Percentiles rank a stretch among this genome's conserved stretches.
Evolutionary conservation across 1,284 basidiomycete genomes (phyloP).

Genomic region (Ceratobasidium theobromae): DNA sequence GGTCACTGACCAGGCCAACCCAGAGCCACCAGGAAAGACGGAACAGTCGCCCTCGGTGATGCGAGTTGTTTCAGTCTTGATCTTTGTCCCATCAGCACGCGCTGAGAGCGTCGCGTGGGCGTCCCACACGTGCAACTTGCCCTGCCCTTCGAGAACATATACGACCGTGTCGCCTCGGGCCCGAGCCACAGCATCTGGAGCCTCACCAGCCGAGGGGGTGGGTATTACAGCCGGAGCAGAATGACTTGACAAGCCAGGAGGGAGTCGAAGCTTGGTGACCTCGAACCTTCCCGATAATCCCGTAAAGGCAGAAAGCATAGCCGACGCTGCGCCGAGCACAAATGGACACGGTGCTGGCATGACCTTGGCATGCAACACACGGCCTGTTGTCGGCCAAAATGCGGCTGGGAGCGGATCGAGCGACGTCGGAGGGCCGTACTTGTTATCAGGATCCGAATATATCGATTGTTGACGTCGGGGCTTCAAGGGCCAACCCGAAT

Average conservation of each 20-base stretch:
- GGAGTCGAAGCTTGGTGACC: conserved; percentile 3
- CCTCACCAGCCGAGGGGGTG: background rate
- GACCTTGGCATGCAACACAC: conserved; percentile 18
- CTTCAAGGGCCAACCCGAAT: conserved; percentile 18
- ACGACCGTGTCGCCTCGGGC: conserved; percentile 10
- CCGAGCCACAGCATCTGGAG: conserved; percentile 13
- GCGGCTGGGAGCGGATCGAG: background rate
- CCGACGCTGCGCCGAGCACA: conserved; percentile 11
- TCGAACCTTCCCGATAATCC: conserved; percentile 24
- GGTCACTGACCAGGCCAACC: conserved; percentile 13
- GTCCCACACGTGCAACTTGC: conserved; percentile 8
- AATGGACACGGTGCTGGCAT: conserved; percentile 29
- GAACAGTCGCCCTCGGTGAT: conserved; percentile 11
- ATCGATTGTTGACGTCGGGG: background rate
- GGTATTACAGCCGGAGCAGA: background rate
- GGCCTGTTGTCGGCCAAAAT: conserved; percentile 23
- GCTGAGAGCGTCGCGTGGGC: background rate
- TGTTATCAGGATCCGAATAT: background rate
- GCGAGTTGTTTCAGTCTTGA: conserved; percentile 16
- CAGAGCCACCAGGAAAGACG: conserved; percentile 19
- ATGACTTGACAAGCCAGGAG: conserved; percentile 4
- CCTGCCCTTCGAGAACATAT: conserved; percentile 16
- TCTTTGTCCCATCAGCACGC: background rate
- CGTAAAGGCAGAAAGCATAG: conserved; percentile 7
- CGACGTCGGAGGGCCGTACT: conserved; percentile 5